A percentile compares a stretch with the other conserved stretches of the same genome.
These are phyloP conservation scores for Grosmannia clavigera DNA, from an alignment of 2,329 filamentous ascomycete genomes.

Conservation along the genomic window DNA sequence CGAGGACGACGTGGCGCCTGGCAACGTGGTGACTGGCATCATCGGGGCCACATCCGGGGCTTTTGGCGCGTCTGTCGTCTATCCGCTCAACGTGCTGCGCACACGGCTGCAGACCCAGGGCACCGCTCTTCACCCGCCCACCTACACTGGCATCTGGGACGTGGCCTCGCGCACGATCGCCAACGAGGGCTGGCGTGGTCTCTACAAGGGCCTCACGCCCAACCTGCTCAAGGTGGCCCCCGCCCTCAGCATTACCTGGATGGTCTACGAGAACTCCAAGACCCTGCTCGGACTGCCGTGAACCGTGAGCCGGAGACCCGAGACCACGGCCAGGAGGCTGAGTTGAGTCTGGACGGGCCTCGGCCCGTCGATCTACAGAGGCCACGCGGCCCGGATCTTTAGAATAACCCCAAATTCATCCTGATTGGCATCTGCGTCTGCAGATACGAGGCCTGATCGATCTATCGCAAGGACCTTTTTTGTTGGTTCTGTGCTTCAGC, in stretches of 20 bases:
- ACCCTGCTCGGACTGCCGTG: conserved; percentile 46
- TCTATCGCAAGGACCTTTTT: too few relatives aligned
- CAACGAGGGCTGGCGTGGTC: conserved; percentile 69
- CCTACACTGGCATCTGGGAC: conserved; percentile 84
- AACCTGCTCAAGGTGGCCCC: conserved; percentile 95
- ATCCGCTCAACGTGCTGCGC: conserved; percentile 85
- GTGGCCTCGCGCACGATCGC: conserved; percentile 73
- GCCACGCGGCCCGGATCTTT: not conserved
- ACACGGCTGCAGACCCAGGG: conserved; percentile 91
- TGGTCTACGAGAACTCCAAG: conserved; percentile 88
- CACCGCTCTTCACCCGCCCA: conserved; percentile 78
- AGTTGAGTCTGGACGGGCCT: not conserved
- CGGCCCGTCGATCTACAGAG: not conserved
- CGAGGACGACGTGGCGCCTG: conserved; percentile 72
- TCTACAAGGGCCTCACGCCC: conserved; percentile 91
- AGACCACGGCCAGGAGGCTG: not conserved
- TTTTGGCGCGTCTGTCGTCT: conserved; percentile 85
- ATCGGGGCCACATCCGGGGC: conserved; percentile 89
- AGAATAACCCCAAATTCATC: too few relatives aligned
- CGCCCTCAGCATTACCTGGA: conserved; percentile 87
- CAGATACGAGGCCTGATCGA: too few relatives aligned
- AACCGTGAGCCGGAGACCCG: not conserved
- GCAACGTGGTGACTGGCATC: conserved; percentile 71
- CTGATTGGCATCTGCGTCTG: too few relatives aligned
- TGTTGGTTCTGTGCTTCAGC: too few relatives aligned